phyloP scores from a whole-genome alignment of 257 asterid species.

The Eucommia ulmoides region DNA sequence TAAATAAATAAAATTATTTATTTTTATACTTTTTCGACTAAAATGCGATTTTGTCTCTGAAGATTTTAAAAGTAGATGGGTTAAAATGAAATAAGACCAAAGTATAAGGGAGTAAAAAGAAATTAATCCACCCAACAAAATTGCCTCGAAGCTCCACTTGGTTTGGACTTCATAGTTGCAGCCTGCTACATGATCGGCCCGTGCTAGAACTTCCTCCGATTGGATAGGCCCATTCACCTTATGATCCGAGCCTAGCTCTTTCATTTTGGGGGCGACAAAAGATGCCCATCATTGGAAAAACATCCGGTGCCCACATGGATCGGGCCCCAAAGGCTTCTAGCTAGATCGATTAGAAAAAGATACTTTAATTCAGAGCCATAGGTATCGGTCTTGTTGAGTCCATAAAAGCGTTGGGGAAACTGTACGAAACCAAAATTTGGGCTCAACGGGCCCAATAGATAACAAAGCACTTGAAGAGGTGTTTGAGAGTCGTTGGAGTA shows the following conservation, averaged over 20 bases:
- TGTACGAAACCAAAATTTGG: conserved; percentile 53
- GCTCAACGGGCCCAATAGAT: conserved; percentile 7
- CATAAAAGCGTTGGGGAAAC: conserved; percentile 56
- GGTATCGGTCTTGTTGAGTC: conserved; percentile 48
- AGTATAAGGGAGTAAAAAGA: no score
- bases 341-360: conserved; percentile 28
- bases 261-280: conserved; percentile 22
- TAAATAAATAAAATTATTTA: no score
- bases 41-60: no score
- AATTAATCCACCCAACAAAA: no score
- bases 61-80: no score
- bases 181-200: conserved; percentile 33
- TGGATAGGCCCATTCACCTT: conserved; percentile 25
- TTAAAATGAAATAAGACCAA: no score
- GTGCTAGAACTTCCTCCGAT: conserved; percentile 23
- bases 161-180: conserved; percentile 45
- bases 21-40: no score
- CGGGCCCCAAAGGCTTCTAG: conserved; percentile 40
- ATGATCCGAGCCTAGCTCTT: conserved; percentile 40
- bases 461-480: not conserved
- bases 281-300: conserved; percentile 42
- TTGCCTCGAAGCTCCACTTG: conserved; percentile 64
- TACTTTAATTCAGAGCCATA: conserved; percentile 45
- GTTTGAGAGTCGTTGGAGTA: conserved; percentile 1
- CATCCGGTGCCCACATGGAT: conserved; percentile 62